Conservation (phyloP, 371 early-diverging fungal species). For the Rhizopus stolonifer region DNA sequence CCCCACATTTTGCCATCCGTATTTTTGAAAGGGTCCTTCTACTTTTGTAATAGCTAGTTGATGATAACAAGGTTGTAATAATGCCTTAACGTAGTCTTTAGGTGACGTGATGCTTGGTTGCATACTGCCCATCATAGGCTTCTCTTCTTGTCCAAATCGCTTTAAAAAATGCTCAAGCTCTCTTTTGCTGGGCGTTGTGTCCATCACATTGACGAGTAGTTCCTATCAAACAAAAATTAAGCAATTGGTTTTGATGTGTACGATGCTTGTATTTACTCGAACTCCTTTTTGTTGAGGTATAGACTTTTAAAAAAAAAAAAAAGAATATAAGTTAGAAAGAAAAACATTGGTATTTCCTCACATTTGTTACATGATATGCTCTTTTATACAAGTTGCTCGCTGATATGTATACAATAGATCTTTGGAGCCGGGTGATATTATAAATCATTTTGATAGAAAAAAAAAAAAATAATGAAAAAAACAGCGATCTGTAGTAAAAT, state of each 20-base stretch:
- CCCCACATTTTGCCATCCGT: slow-evolving; percentile 52
- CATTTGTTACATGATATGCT: neutral
- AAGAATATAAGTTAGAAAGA: neutral
- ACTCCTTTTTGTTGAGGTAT: slow-evolving; percentile 21
- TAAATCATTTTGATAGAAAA: neutral
- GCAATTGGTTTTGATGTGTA: too few relatives aligned
- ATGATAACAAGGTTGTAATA: slow-evolving; percentile 44
- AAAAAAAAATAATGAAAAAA: neutral
- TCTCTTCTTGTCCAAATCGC: slow-evolving; percentile 50
- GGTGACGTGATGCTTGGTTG: slow-evolving; percentile 26
- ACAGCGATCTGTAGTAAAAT: neutral
- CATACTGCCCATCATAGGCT: neutral
- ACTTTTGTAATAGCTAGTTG: slow-evolving; percentile 66
- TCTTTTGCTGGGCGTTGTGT: slow-evolving; percentile 73
- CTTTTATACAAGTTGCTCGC: neutral
- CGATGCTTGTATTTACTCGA: slow-evolving; percentile 8
- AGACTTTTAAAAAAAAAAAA: neutral
- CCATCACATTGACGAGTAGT: slow-evolving; percentile 33
- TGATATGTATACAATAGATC: neutral
- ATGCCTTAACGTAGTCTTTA: slow-evolving; percentile 49
- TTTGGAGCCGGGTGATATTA: neutral
- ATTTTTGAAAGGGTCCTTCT: slow-evolving; percentile 54
- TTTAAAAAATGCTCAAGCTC: slow-evolving; percentile 76
- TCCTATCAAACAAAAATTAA: slow-evolving; percentile 12
- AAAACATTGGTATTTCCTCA: neutral